Conservation (phyloP, 805 yeast species). For the Lachancea kluyveri region DNA sequence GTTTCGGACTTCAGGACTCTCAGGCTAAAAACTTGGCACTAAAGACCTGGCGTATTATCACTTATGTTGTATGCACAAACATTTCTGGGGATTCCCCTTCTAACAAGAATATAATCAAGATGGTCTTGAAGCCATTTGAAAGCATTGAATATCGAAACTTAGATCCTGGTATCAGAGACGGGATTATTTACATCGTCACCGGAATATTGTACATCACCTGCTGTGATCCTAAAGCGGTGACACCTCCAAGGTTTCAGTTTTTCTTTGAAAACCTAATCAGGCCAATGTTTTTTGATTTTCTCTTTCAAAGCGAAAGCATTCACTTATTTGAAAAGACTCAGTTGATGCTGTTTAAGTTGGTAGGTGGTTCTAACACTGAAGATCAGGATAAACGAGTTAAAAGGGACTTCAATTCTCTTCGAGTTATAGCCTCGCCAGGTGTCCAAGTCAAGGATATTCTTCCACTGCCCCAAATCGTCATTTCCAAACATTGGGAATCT, state of each 20-base stretch:
- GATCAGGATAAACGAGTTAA: neutral
- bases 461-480: slow-evolving; percentile 10
- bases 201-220: slow-evolving; percentile 15
- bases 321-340: neutral
- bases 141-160: slow-evolving; percentile 4
- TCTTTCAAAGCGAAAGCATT: neutral
- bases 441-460: slow-evolving; percentile 14
- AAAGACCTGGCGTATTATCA: slow-evolving; percentile 26
- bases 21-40: slow-evolving; percentile 15
- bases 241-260: slow-evolving; percentile 5
- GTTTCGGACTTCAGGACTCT: slow-evolving; percentile 11
- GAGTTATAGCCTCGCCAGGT: slow-evolving; percentile 23
- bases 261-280: slow-evolving; percentile 14
- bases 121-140: slow-evolving; percentile 14
- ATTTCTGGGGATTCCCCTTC: neutral
- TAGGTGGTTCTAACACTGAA: slow-evolving; percentile 1
- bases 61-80: slow-evolving; percentile 15
- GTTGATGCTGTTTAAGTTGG: slow-evolving; percentile 1
- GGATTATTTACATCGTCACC: slow-evolving; percentile 14
- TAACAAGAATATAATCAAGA: neutral
- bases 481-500: slow-evolving; percentile 9
- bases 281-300: slow-evolving; percentile 12
- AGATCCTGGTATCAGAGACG: slow-evolving; percentile 10
- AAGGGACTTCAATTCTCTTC: slow-evolving; percentile 13
- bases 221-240: slow-evolving; percentile 3